phyloP scores from a whole-genome alignment of 495 filamentous ascomycete genomes.

The Xylaria bambusicola region DNA sequence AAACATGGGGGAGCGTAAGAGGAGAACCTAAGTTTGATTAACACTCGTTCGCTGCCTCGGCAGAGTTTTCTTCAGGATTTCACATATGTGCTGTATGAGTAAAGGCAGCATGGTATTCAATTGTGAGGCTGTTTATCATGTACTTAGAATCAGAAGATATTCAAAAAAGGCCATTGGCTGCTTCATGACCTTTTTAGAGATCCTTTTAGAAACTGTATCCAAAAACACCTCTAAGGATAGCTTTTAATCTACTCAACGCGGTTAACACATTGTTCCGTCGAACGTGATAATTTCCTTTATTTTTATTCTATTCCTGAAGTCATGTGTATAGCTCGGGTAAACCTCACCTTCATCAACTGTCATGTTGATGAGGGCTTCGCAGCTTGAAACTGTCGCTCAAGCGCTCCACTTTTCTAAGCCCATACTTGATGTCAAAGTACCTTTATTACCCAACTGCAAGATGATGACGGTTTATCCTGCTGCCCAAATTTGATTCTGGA shows the following conservation, averaged over 20 bases:
- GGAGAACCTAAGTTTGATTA: conserved; percentile 11
- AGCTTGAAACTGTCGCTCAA: neutral
- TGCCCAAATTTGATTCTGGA: too few species aligned
- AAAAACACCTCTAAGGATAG: too few species aligned
- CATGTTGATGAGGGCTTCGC: too few species aligned
- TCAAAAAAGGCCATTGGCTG: neutral
- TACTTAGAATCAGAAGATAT: conserved; percentile 5
- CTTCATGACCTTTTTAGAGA: neutral
- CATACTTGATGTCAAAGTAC: neutral
- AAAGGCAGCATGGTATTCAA: conserved; percentile 11
- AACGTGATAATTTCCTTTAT: too few species aligned
- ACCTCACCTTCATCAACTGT: too few species aligned
- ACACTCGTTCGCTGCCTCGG: conserved; percentile 7
- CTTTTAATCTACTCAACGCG: too few species aligned
- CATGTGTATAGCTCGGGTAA: too few species aligned
- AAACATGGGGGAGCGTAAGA: conserved; percentile 1
- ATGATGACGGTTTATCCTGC: too few species aligned
- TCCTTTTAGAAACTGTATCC: too few species aligned
- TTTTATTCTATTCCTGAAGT: too few species aligned
- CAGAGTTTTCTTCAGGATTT: conserved; percentile 7
- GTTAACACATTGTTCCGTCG: too few species aligned
- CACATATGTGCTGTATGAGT: conserved; percentile 12
- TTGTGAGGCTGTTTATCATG: neutral
- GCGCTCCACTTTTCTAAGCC: neutral
- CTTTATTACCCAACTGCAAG: too few species aligned